A percentile compares a stretch with the other conserved stretches of the same genome.
Conservation (phyloP, 257 asterid genomes). For the Capsicum rhomboideum region DNA sequence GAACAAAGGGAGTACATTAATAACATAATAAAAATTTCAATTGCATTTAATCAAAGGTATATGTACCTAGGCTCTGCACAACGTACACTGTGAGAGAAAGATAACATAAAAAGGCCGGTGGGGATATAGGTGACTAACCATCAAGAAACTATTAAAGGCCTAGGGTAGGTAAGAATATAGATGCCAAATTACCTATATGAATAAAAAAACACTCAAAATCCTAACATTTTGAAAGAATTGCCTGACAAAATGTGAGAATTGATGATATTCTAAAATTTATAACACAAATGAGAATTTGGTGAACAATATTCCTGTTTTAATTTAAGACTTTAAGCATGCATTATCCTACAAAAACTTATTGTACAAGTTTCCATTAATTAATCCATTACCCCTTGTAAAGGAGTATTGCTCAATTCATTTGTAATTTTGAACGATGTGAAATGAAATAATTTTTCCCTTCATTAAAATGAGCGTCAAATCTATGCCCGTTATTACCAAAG, state of each 20-base stretch:
- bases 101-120: not conserved
- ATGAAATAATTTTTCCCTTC: no score
- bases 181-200: not conserved
- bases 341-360: not conserved
- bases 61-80: not conserved
- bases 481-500: no score
- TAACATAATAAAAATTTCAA: not conserved
- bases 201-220: not conserved
- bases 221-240: not conserved
- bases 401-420: not conserved
- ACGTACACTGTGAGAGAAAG: not conserved
- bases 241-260: not conserved
- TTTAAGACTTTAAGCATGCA: not conserved
- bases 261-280: not conserved
- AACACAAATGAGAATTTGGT: not conserved
- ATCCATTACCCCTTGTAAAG: not conserved
- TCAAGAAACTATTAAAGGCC: not conserved
- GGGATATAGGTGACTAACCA: constrained; percentile 2
- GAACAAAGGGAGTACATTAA: no score
- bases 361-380: not conserved
- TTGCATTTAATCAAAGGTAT: not conserved
- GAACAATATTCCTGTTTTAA: not conserved
- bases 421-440: no score
- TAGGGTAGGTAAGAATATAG: not conserved
- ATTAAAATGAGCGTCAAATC: no score